These are phyloP conservation scores for Cladosporium colombiae DNA, from an alignment of 2,329 filamentous ascomycete genomes.

Conservation along the genomic window DNA sequence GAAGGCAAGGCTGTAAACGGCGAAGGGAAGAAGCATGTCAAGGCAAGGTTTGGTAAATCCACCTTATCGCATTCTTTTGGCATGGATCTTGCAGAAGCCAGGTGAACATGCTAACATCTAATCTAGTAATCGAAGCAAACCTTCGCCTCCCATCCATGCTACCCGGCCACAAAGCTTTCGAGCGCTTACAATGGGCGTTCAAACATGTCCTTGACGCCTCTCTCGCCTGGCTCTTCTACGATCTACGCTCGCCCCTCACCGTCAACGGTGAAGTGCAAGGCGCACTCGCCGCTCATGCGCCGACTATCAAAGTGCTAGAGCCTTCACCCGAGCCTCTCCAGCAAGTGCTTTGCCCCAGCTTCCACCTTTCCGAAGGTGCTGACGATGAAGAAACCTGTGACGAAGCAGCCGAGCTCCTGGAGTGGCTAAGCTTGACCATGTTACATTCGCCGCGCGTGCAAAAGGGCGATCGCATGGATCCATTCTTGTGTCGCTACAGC, in stretches of 20 bases:
- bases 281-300: slow-evolving; percentile 35
- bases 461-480: slow-evolving; percentile 61
- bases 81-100: too few species aligned
- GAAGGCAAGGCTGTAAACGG: slow-evolving; percentile 66
- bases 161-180: slow-evolving; percentile 79
- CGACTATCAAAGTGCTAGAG: slow-evolving; percentile 32
- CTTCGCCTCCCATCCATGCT: slow-evolving; percentile 74
- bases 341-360: slow-evolving; percentile 35
- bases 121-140: slow-evolving; percentile 72
- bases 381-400: slow-evolving; percentile 56
- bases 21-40: slow-evolving; percentile 63
- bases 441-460: slow-evolving; percentile 66
- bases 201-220: slow-evolving; percentile 71
- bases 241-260: slow-evolving; percentile 44
- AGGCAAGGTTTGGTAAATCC: slow-evolving; percentile 71
- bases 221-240: slow-evolving; percentile 76
- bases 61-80: neutral
- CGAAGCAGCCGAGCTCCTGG: slow-evolving; percentile 66
- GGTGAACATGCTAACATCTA: neutral
- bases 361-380: slow-evolving; percentile 19
- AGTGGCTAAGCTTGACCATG: slow-evolving; percentile 72
- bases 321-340: slow-evolving; percentile 31
- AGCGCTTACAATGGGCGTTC: slow-evolving; percentile 74
- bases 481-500: slow-evolving; percentile 68
- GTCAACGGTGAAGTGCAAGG: slow-evolving; percentile 21